Base-by-base conservation (phyloP, 2,329 filamentous ascomycete genomes). In the Trichoderma sp. region DNA sequence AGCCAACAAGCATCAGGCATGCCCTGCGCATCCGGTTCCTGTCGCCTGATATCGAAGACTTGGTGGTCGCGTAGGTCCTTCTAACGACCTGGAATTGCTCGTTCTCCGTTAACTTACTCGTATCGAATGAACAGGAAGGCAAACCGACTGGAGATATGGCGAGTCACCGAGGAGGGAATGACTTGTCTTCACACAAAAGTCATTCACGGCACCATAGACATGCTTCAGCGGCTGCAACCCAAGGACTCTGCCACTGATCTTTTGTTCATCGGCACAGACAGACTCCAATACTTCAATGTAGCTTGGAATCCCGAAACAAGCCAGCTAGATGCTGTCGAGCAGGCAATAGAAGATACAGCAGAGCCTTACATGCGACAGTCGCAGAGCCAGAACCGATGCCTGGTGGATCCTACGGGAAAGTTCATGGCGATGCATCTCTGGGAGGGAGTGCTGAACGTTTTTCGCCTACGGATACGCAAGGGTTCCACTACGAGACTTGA, bases 181-280 rank as follows among this genome's bases (percentile, higher is more conserved):
- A 79, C 82, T 1, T 85, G 94, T 69, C 84, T 87, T 39, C 87
- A 85, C 71, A 91, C 92, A 3, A 90, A 90, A 75, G 83, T 89
- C 71, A 85, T 98, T 67, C 95, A 95, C 77, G 96, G 95, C 77
- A 92, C 91, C 73, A 90, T 98, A 73, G 90, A 91, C 8, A 92
- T 97, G 84, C 86, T 97, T 16, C 88, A 96, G 75, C 90, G 89
- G 75, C 84, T 99, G 59, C 89, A 89, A 30, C 93, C 94, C 6
- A 88, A 89, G 59, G 88, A 92, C 73, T 89, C 90, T 32, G 80
- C 85, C 5, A 93, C 90, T 59, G 94, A 98, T 74, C 88, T 97
- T 71, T 87, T 99, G 70, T 97, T 99, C 77, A 87, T 99, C 68
- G 95, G 94, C 60, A 99, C 96, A 58, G 91, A 97, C 77, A 89